Conservation (phyloP, 768 basidiomycete genomes). For the Rhizopogon vinicolor region DNA sequence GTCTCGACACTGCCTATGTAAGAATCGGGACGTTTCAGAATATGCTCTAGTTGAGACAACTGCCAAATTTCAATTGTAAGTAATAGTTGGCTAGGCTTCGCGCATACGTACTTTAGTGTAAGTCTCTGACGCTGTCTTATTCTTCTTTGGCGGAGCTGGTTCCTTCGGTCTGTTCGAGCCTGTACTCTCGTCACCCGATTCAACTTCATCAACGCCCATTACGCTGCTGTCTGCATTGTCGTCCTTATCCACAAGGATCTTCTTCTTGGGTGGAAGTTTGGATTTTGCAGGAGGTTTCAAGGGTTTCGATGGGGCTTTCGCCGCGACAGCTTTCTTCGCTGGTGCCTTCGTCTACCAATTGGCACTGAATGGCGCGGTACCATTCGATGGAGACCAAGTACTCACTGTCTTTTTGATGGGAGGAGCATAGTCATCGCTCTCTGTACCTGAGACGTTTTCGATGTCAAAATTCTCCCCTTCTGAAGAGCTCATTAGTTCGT, state of each 20-base stretch:
- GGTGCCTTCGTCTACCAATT: conserved; percentile 26
- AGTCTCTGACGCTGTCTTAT: conserved; percentile 83
- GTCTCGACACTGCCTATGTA: conserved; percentile 97
- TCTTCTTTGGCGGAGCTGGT: conserved; percentile 48
- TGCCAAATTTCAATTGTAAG: conserved; percentile 27
- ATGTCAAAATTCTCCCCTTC: conserved; percentile 68
- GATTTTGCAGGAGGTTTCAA: conserved; percentile 43
- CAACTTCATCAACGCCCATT: conserved; percentile 37
- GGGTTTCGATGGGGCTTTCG: conserved; percentile 38
- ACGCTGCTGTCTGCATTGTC: conserved; percentile 52
- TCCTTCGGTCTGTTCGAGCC: conserved; percentile 17
- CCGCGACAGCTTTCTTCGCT: conserved; percentile 30
- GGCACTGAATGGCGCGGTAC: conserved; percentile 13
- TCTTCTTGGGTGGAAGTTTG: conserved; percentile 64
- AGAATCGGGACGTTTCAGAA: conserved; percentile 86
- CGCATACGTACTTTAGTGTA: conserved; percentile 73
- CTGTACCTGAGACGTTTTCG: conserved; percentile 50
- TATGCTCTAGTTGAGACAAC: conserved; percentile 94
- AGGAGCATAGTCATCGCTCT: conserved; percentile 67
- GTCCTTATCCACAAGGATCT: conserved; percentile 60
- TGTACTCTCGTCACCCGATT: conserved; percentile 35
- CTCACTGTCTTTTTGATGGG: conserved; percentile 48
- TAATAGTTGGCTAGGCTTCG: background rate
- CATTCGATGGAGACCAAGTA: background rate
- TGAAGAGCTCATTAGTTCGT: conserved; percentile 61